These are phyloP conservation scores for Clonostachys sp. DNA, from an alignment of 2,329 filamentous ascomycete species.

Conservation along the genomic window DNA sequence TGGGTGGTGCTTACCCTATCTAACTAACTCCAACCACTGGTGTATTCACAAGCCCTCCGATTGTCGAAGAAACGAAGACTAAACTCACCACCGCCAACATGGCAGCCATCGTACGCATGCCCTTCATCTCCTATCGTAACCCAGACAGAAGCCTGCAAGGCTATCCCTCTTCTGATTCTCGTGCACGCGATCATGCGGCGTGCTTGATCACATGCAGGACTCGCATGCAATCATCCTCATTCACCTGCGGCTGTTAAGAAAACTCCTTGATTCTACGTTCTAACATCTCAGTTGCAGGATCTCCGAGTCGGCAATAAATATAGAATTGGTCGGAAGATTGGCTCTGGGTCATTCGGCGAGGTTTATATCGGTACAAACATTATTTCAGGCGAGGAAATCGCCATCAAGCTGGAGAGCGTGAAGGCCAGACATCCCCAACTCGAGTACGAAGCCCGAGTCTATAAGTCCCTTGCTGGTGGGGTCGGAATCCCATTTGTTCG, in stretches of 20 bases:
- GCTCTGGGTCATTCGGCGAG: conserved; percentile 94
- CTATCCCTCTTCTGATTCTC: no score
- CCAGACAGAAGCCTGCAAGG: neutral
- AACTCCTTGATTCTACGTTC: neutral
- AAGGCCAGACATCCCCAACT: conserved; percentile 99
- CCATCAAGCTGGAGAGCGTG: conserved; percentile 98
- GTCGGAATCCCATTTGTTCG: conserved; percentile 98
- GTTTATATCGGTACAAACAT: conserved; percentile 99
- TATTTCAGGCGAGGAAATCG: conserved; percentile 98
- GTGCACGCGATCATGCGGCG: no score
- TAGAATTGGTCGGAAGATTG: conserved; percentile 98
- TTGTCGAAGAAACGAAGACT: no score
- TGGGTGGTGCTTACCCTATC: no score
- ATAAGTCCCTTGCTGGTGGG: conserved; percentile 84
- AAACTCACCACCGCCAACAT: neutral
- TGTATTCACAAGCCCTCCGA: no score
- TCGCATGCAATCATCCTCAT: no score
- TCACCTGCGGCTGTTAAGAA: no score
- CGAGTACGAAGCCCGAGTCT: conserved; percentile 96
- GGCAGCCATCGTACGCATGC: conserved; percentile 3
- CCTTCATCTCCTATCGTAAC: neutral
- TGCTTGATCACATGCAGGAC: no score
- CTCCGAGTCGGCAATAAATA: conserved; percentile 99
- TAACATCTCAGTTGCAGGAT: conserved; percentile 57
- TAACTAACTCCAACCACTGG: no score